Evolutionary conservation across 2,329 filamentous ascomycete genomes (phyloP), one percentile per base, ranked within the genome.

Genomic region (Epichloe elymi): DNA sequence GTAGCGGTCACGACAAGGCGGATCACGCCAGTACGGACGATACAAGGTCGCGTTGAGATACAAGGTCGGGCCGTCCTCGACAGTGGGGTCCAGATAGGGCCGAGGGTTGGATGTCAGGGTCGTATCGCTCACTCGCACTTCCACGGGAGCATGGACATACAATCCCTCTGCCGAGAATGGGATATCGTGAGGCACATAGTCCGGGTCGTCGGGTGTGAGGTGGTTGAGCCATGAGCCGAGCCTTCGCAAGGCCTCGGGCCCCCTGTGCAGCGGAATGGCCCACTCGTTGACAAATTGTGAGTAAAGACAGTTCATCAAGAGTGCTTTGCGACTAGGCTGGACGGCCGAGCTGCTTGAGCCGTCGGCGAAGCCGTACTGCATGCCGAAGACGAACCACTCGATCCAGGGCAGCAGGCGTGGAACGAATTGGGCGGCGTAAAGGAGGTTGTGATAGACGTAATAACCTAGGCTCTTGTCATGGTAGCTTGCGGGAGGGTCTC

Each of bases 251-350:
- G 88, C 90, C 67, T 96, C 90, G 14, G 91, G 91, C 0, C 93
- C 93, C 58, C 85, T 85, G 56, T 81, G 73, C 1, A 98, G 75
- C 1, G 93, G 91, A 6, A 98, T 77, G 0, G 91, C 91, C 93
- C 93, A 98, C 66, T 98, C 93, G 66, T 98, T 96, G 57, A 98
- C 93, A 60, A 88, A 95, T 64, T 98, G 93, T n/a, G 86, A 91
- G 73, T 96, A 98, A 5, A 97, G 78, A 62, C 93, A 98, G 71
- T 98, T 93, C 86, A 98, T 91, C 49, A 96, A 75, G 44, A 97
- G 78, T 12, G 89, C 91, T 56, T 84, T 74, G 53, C 85, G 81
- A 56, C 85, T 86, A 20, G 85, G 82, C 67, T 96, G 86, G 17
- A 96, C 79, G 5, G 85, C 91, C n/a, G 76, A 74, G 40, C 81